Evolutionary conservation across 106 monocot species (phyloP).

Genomic region (Alisma plantagoaquatica): DNA sequence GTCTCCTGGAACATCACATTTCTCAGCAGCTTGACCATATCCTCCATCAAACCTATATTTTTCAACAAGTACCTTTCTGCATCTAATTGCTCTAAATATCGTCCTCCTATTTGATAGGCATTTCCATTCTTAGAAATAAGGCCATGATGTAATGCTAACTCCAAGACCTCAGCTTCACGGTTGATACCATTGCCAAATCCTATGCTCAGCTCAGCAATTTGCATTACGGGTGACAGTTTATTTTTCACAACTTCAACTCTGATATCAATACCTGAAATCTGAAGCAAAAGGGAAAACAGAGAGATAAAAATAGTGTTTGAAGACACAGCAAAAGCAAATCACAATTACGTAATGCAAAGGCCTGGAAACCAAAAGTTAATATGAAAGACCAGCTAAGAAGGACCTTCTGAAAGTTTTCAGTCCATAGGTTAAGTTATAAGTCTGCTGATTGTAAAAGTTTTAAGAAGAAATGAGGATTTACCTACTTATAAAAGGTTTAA

Average conservation of each 20-base stretch:
- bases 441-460: no score
- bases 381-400: no score
- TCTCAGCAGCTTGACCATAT: slow-evolving; percentile 31
- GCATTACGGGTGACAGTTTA: slow-evolving; percentile 59
- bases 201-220: slow-evolving; percentile 46
- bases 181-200: slow-evolving; percentile 63
- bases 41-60: slow-evolving; percentile 28
- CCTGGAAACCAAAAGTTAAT: no score
- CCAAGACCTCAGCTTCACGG: slow-evolving; percentile 56
- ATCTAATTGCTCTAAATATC: slow-evolving; percentile 24
- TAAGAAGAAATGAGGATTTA: no score
- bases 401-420: no score
- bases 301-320: no score
- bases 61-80: slow-evolving; percentile 37
- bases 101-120: slow-evolving; percentile 53
- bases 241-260: slow-evolving; percentile 75
- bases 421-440: no score
- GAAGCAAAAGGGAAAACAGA: no score
- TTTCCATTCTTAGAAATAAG: slow-evolving; percentile 37
- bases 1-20: slow-evolving; percentile 28
- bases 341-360: no score
- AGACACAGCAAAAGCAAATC: no score
- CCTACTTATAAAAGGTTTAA: no score
- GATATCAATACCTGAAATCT: slow-evolving; percentile 63
- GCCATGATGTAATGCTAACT: slow-evolving; percentile 51